These are phyloP conservation scores for Quercus bicolor DNA, from an alignment of 306 rosid genomes.

Conservation along the genomic window DNA sequence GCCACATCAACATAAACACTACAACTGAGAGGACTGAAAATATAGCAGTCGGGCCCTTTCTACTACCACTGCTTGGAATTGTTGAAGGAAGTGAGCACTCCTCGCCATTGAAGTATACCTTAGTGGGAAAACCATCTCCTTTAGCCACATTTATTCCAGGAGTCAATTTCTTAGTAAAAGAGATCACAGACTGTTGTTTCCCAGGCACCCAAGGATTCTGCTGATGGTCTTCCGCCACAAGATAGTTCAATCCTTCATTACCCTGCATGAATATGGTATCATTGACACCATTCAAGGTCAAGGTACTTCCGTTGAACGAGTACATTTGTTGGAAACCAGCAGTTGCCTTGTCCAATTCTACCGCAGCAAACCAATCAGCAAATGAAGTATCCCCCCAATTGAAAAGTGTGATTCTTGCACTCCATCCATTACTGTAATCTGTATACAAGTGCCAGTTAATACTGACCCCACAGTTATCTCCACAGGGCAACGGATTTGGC, in stretches of 20 bases:
- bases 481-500: conserved; percentile 76
- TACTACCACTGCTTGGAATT: conserved; percentile 47
- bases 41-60: conserved; percentile 32
- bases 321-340: conserved; percentile 87
- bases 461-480: conserved; percentile 92
- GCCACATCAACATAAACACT: conserved; percentile 37
- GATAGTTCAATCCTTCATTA: conserved; percentile 60
- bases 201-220: conserved; percentile 93
- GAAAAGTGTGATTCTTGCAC: conserved; percentile 83
- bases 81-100: conserved; percentile 79
- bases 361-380: conserved; percentile 95
- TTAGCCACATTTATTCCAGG: conserved; percentile 56
- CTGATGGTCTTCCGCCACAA: conserved; percentile 74
- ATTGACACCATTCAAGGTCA: conserved; percentile 48
- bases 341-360: conserved; percentile 70
- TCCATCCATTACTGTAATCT: conserved; percentile 83
- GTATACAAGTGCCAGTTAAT: conserved; percentile 83
- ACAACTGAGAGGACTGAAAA: conserved; percentile 28
- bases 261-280: conserved; percentile 87
- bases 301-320: conserved; percentile 67
- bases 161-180: conserved; percentile 77
- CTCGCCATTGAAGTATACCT: conserved; percentile 90
- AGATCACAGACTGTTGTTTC: conserved; percentile 89
- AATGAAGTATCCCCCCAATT: conserved; percentile 80
- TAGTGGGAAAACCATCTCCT: conserved; percentile 86